Conservation (phyloP, 371 early-diverging fungal species). For the Circinella umbellata region DNA sequence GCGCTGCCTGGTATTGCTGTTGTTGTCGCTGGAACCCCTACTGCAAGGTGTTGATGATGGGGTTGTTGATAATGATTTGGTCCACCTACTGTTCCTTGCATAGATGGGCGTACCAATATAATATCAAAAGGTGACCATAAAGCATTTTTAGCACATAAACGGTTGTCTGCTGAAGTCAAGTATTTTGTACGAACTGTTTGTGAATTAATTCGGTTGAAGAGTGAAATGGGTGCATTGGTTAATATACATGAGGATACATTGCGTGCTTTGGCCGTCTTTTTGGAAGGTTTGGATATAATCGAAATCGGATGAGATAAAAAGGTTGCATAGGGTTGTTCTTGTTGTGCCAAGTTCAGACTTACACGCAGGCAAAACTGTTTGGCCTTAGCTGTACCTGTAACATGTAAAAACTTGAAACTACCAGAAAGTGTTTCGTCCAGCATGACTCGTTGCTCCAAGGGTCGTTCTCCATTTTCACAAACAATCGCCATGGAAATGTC, state of each 20-base stretch:
- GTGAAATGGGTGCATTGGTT: conserved; percentile 68
- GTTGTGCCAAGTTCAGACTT: conserved; percentile 31
- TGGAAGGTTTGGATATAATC: conserved; percentile 87
- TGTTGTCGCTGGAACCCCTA: conserved; percentile 14
- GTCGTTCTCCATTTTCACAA: conserved; percentile 54
- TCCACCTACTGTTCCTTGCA: conserved; percentile 24
- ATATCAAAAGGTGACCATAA: conserved; percentile 82
- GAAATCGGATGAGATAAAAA: conserved; percentile 74
- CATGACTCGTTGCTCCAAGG: conserved; percentile 58
- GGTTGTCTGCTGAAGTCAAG: conserved; percentile 62
- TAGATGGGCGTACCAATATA: conserved; percentile 56
- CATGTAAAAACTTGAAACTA: conserved; percentile 75
- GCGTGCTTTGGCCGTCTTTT: conserved; percentile 82
- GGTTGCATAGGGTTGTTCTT: conserved; percentile 47
- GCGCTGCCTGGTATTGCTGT: neutral
- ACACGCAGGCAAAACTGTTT: conserved; percentile 78
- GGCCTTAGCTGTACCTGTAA: conserved; percentile 77
- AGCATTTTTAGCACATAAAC: conserved; percentile 74
- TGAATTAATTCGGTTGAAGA: conserved; percentile 83
- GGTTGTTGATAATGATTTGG: too few species aligned
- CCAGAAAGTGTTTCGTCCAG: conserved; percentile 57
- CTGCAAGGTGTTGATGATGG: too few species aligned
- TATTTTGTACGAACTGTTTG: conserved; percentile 88
- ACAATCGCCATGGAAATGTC: conserved; percentile 67
- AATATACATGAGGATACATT: conserved; percentile 77